These are phyloP conservation scores for Phaeomoniella chlamydospora DNA, from an alignment of 2,329 filamentous ascomycete species.

Conservation along the genomic window DNA sequence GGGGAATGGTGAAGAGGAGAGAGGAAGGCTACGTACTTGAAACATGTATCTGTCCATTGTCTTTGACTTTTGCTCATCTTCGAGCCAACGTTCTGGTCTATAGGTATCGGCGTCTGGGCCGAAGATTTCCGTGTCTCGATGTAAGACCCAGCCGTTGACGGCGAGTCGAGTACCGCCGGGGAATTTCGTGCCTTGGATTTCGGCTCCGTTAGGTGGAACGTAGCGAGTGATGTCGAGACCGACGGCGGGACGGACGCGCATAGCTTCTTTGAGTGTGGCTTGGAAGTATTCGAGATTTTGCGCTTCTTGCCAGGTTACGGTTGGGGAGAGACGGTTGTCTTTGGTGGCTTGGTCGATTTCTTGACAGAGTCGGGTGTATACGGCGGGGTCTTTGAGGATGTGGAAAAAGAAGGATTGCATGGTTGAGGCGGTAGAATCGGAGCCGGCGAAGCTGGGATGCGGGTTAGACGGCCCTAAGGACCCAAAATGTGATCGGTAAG, in stretches of 20 bases:
- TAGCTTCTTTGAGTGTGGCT: slow-evolving; percentile 23
- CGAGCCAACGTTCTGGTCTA: slow-evolving; percentile 12
- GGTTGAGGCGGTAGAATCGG: background rate
- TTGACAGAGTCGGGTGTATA: background rate
- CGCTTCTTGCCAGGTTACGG: background rate
- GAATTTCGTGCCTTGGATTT: slow-evolving; percentile 15
- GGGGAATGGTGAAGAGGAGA: background rate
- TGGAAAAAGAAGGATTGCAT: background rate
- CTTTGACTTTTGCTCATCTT: slow-evolving; percentile 2
- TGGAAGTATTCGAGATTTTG: slow-evolving; percentile 22
- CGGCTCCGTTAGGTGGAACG: slow-evolving; percentile 14
- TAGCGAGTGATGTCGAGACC: slow-evolving; percentile 17
- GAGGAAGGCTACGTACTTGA: no score
- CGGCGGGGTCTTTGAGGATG: background rate
- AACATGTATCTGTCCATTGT: slow-evolving; percentile 1
- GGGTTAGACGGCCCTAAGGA: background rate
- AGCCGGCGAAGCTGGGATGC: background rate
- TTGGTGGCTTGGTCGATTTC: background rate
- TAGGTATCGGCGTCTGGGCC: slow-evolving; percentile 11
- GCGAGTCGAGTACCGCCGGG: slow-evolving; percentile 26
- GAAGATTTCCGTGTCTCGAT: slow-evolving; percentile 24
- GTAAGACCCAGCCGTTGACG: slow-evolving; percentile 28
- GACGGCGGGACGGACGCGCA: slow-evolving; percentile 19
- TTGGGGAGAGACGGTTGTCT: background rate
- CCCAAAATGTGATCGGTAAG: no score